Evolutionary conservation across 2,329 filamentous ascomycete genomes (phyloP).

Genomic region (Penicillium oxalicum): DNA sequence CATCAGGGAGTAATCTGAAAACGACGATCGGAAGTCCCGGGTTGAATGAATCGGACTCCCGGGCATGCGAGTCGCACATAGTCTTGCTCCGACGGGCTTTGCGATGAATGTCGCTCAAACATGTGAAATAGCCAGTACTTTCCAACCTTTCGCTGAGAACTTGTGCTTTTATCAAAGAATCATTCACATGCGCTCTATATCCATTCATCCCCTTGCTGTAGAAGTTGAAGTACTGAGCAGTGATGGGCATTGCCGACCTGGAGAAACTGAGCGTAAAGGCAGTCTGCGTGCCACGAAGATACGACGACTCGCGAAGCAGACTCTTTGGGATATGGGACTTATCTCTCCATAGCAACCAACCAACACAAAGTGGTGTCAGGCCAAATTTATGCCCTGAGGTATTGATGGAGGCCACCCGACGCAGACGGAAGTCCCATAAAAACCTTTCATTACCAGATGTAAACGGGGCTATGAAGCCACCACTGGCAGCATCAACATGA

Average conservation of each 20-base stretch:
- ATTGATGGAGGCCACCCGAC: slow-evolving; percentile 14
- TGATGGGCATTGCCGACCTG: slow-evolving; percentile 58
- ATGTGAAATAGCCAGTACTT: neutral
- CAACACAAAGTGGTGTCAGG: slow-evolving; percentile 59
- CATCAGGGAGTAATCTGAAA: neutral
- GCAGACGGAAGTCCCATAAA: slow-evolving; percentile 17
- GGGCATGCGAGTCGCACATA: neutral
- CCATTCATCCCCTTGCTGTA: slow-evolving; percentile 60
- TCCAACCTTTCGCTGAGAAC: neutral
- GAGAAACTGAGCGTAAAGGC: slow-evolving; percentile 62
- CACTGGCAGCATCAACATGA: slow-evolving; percentile 24
- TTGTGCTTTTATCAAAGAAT: neutral
- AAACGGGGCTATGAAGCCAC: slow-evolving; percentile 21
- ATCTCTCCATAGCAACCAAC: slow-evolving; percentile 62
- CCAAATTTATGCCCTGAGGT: slow-evolving; percentile 24
- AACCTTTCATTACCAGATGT: slow-evolving; percentile 13
- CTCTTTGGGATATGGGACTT: slow-evolving; percentile 56
- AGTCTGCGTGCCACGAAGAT: slow-evolving; percentile 45
- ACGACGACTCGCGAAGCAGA: slow-evolving; percentile 60
- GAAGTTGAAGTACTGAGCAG: slow-evolving; percentile 63
- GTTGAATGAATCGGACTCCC: neutral
- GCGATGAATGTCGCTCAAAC: slow-evolving; percentile 2
- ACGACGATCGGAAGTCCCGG: neutral
- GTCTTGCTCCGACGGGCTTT: neutral
- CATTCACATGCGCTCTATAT: slow-evolving; percentile 38